phyloP scores from a whole-genome alignment of 225 moss, liverwort and hornwort species.

The Sphagnum tenellum region DNA sequence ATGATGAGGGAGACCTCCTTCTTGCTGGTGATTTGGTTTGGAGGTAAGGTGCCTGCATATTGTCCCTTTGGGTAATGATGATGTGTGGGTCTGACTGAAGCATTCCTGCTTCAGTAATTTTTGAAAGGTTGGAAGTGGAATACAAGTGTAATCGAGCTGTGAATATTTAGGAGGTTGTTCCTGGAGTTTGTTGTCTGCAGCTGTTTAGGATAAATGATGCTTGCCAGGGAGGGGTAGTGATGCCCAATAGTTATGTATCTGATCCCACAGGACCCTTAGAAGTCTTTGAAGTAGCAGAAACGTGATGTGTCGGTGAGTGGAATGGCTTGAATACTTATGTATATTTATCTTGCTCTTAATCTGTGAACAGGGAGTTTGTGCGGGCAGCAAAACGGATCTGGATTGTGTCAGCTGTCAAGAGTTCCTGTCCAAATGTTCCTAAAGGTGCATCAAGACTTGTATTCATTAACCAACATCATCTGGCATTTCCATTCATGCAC shows the following conservation, averaged over 20 bases:
- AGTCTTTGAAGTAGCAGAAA: no score
- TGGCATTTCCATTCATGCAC: no score
- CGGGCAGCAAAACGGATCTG: conserved; percentile 38
- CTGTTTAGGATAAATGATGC: no score
- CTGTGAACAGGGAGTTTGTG: conserved; percentile 33
- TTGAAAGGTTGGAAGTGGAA: background rate
- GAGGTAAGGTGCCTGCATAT: conserved; percentile 19
- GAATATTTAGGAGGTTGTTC: no score
- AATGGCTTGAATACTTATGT: no score
- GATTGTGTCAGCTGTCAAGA: conserved; percentile 44
- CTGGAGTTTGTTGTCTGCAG: no score
- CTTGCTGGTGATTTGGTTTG: conserved; percentile 51
- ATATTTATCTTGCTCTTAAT: no score
- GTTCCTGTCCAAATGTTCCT: conserved; percentile 7
- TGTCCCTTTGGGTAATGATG: background rate
- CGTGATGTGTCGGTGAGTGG: background rate
- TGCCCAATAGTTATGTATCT: no score
- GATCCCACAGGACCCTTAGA: background rate
- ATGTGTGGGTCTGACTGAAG: background rate
- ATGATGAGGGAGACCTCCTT: conserved; percentile 53
- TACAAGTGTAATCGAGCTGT: no score
- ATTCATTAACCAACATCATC: no score
- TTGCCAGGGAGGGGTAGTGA: no score
- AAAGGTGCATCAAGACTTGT: background rate
- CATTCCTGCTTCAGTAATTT: background rate